phyloP scores from a whole-genome alignment of 495 filamentous ascomycete species.

The Penicillium arizonense region DNA sequence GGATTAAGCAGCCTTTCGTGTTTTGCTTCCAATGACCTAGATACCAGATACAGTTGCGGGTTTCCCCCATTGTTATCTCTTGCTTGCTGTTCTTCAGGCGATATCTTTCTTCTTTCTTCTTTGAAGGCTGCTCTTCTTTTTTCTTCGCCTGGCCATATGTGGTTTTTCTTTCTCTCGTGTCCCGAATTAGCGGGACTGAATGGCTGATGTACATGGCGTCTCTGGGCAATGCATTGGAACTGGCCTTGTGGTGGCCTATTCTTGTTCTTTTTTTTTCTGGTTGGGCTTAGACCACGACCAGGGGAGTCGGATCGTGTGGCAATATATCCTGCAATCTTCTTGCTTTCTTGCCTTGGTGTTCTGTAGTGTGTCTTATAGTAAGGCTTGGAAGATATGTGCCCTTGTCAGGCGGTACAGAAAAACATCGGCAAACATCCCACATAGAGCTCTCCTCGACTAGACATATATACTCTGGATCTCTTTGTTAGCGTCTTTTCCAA shows the following conservation, averaged over 20 bases:
- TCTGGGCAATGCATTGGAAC: slow-evolving; percentile 29
- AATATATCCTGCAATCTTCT: slow-evolving; percentile 17
- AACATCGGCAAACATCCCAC: no score
- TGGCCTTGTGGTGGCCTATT: slow-evolving; percentile 8
- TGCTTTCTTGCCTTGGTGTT: slow-evolving; percentile 8
- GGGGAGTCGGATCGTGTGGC: slow-evolving; percentile 9
- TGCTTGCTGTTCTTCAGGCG: slow-evolving; percentile 2
- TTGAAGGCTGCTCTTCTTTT: slow-evolving; percentile 8
- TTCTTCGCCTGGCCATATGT: background rate
- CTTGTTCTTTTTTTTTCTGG: slow-evolving; percentile 9
- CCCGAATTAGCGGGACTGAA: slow-evolving; percentile 2
- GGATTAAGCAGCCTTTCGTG: slow-evolving; percentile 18
- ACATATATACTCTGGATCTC: no score
- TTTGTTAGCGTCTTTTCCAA: no score
- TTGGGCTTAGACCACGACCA: slow-evolving; percentile 8
- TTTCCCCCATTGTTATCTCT: slow-evolving; percentile 8
- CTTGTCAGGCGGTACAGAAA: no score
- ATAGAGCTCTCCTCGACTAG: no score
- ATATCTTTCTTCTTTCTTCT: slow-evolving; percentile 7
- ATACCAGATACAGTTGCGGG: slow-evolving; percentile 39
- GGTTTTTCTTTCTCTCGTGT: background rate
- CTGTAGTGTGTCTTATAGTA: background rate
- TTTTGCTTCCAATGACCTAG: slow-evolving; percentile 35
- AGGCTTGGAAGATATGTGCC: background rate
- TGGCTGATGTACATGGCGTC: slow-evolving; percentile 22